Percentiles rank a stretch among this genome's conserved stretches.
Evolutionary conservation across 495 filamentous ascomycete genomes (phyloP).

Genomic region (Usnea hakonensis): DNA sequence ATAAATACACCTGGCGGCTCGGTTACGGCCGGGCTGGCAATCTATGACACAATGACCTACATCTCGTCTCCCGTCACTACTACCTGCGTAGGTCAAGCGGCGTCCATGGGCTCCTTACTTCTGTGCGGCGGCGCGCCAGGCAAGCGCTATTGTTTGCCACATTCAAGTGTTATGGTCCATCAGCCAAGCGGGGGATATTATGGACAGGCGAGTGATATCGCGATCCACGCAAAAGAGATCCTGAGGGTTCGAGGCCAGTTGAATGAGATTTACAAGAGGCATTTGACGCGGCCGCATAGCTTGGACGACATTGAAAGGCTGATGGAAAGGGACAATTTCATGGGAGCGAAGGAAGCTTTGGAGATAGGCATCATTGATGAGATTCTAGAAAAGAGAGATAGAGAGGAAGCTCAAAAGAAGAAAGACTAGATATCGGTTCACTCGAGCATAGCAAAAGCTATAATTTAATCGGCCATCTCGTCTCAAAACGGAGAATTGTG

Average conservation of each 20-base stretch:
- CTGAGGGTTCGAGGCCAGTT: slow-evolving; percentile 74
- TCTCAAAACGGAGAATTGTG: not conserved
- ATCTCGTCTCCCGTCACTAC: slow-evolving; percentile 87
- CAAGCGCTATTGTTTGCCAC: slow-evolving; percentile 80
- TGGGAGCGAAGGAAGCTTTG: slow-evolving; percentile 80
- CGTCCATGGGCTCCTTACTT: slow-evolving; percentile 87
- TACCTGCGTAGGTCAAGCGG: slow-evolving; percentile 90
- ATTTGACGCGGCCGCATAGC: slow-evolving; percentile 68
- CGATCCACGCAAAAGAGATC: slow-evolving; percentile 96
- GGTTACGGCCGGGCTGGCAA: slow-evolving; percentile 90
- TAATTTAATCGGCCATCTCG: not conserved
- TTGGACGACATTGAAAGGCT: slow-evolving; percentile 81
- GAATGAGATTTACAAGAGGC: slow-evolving; percentile 81
- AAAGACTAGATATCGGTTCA: not conserved
- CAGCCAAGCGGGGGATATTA: slow-evolving; percentile 88
- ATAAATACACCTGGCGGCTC: slow-evolving; percentile 95
- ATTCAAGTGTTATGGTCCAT: slow-evolving; percentile 93
- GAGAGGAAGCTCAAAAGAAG: slow-evolving; percentile 28
- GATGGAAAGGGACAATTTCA: slow-evolving; percentile 94
- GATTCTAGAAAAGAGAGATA: slow-evolving; percentile 58
- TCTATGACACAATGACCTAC: slow-evolving; percentile 99
- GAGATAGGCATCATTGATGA: slow-evolving; percentile 88
- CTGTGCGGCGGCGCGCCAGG: slow-evolving; percentile 80
- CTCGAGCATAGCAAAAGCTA: not conserved
- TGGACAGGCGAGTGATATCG: slow-evolving; percentile 85